phyloP scores from a whole-genome alignment of 2,329 filamentous ascomycete species.

The Cadophora gregata region DNA sequence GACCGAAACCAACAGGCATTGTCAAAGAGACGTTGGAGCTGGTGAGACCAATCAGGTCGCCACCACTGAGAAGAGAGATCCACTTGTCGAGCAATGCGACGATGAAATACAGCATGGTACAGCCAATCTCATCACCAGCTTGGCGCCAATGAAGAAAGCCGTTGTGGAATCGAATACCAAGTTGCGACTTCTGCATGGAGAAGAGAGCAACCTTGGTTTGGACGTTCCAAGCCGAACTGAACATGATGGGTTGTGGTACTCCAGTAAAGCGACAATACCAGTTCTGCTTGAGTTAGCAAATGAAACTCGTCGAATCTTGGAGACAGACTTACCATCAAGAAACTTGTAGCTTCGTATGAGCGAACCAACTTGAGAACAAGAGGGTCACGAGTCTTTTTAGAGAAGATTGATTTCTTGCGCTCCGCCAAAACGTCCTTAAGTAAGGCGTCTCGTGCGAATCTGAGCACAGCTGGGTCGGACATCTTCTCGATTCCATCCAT shows the following conservation, averaged over 20 bases:
- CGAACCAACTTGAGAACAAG: conserved; percentile 52
- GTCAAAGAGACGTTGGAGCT: conserved; percentile 45
- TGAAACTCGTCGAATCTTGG: not conserved
- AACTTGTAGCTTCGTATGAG: conserved; percentile 27
- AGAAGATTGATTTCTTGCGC: conserved; percentile 49
- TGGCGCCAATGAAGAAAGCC: conserved; percentile 64
- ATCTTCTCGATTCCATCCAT: conserved; percentile 33
- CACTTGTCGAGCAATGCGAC: conserved; percentile 62
- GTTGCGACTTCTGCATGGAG: conserved; percentile 57
- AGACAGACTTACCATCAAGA: conserved; percentile 31
- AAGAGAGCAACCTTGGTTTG: conserved; percentile 60
- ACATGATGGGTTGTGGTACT: conserved; percentile 56
- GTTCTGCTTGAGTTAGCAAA: conserved; percentile 43
- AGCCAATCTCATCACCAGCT: conserved; percentile 55
- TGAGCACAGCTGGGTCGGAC: conserved; percentile 51
- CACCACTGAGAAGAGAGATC: conserved; percentile 55
- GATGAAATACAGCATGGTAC: conserved; percentile 59
- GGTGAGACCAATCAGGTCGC: conserved; percentile 48
- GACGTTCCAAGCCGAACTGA: conserved; percentile 63
- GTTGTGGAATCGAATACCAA: conserved; percentile 60
- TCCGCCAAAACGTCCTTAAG: conserved; percentile 53
- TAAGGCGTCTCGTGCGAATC: conserved; percentile 53
- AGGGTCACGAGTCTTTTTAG: conserved; percentile 49
- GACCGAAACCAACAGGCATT: conserved; percentile 56
- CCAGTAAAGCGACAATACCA: conserved; percentile 59